Conservation (phyloP, 805 yeast species). For the Kuraishia ogatae region DNA sequence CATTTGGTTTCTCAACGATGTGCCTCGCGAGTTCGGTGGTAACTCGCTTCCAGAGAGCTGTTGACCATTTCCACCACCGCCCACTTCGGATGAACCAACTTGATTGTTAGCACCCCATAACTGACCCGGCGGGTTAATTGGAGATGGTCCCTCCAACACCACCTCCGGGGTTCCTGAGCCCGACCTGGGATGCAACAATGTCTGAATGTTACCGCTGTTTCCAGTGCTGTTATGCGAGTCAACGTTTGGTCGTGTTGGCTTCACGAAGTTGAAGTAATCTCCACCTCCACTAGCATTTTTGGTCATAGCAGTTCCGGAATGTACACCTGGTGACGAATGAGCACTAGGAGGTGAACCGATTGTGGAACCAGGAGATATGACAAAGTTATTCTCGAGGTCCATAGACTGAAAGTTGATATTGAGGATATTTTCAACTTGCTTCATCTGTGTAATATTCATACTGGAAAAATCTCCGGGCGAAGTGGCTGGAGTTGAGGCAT, state of each 20-base stretch:
- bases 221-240: neutral
- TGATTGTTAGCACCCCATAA: neutral
- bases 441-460: neutral
- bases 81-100: neutral
- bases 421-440: neutral
- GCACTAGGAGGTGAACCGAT: neutral
- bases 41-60: no score
- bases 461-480: neutral
- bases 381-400: neutral
- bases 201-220: neutral
- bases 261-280: constrained; percentile 7
- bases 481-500: neutral
- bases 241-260: constrained; percentile 2
- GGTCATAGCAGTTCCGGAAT: neutral
- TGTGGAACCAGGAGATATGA: constrained; percentile 3
- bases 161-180: neutral
- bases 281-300: constrained; percentile 2
- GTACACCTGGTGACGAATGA: neutral
- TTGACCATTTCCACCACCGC: neutral
- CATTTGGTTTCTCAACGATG: constrained; percentile 7
- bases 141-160: neutral
- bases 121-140: neutral
- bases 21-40: neutral
- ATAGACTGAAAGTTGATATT: constrained; percentile 1
- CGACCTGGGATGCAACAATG: neutral